phyloP scores from a whole-genome alignment of 1,284 basidiomycete genomes.

The Heterobasidion parviporum region DNA sequence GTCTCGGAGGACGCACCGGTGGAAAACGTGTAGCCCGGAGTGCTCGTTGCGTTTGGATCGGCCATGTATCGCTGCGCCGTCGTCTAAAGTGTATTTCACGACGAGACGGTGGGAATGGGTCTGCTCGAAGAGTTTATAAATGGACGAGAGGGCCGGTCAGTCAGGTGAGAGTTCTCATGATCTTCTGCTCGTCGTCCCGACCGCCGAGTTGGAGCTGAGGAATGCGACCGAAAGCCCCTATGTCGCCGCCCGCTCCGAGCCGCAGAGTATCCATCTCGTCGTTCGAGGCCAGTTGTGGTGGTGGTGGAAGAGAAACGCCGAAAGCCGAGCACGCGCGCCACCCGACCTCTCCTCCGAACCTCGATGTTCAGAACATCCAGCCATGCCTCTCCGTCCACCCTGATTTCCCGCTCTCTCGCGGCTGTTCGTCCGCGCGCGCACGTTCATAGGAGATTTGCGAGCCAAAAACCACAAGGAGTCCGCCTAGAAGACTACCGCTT shows the following conservation, averaged over 20 bases:
- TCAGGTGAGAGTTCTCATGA: not conserved
- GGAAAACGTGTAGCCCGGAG: slow-evolving; percentile 18
- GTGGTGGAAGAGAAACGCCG: no score
- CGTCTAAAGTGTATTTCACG: not conserved
- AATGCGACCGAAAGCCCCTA: not conserved
- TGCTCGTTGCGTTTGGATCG: slow-evolving; percentile 12
- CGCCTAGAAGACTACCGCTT: not conserved
- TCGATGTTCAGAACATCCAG: slow-evolving; percentile 5
- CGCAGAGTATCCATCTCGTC: no score
- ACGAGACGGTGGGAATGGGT: no score
- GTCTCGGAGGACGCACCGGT: slow-evolving; percentile 8
- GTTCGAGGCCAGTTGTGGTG: no score
- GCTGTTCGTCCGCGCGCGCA: no score
- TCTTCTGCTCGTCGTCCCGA: not conserved
- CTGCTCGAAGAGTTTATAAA: no score
- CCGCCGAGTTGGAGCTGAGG: not conserved
- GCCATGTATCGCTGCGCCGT: slow-evolving; percentile 9
- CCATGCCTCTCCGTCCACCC: not conserved
- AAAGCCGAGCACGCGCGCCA: not conserved
- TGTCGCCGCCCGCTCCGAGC: no score
- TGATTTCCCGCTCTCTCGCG: not conserved
- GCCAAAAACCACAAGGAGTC: not conserved
- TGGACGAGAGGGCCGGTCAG: no score
- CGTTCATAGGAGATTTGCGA: not conserved
- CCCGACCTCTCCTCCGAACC: not conserved